Evolutionary conservation across 2,329 filamentous ascomycete genomes (phyloP).

Genomic region (Penicillium capsulatum): DNA sequence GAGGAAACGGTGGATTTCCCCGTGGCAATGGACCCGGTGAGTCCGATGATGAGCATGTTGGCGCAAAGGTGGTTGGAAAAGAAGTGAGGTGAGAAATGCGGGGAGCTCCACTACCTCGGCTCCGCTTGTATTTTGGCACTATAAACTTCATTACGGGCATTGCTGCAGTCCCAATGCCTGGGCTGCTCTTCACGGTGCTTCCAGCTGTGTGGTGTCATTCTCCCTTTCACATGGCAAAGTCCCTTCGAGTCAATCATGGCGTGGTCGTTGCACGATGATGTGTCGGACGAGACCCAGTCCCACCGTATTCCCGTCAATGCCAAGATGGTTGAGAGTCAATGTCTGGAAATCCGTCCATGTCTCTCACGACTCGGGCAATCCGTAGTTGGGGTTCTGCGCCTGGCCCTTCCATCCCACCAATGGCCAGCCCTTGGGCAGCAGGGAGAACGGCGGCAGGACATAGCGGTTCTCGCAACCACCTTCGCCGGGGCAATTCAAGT

Average conservation of each 20-base stretch:
- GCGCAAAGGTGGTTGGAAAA: background rate
- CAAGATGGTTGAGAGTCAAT: too few species aligned
- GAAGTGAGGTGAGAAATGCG: slow-evolving; percentile 15
- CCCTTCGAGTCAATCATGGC: too few species aligned
- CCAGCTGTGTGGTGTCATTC: too few species aligned
- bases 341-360: too few species aligned
- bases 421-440: slow-evolving; percentile 61
- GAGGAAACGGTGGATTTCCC: slow-evolving; percentile 94
- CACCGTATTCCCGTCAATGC: too few species aligned
- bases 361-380: slow-evolving; percentile 29
- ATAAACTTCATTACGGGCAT: slow-evolving; percentile 4
- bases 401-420: slow-evolving; percentile 50
- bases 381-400: slow-evolving; percentile 31
- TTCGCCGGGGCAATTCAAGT: slow-evolving; percentile 40
- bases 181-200: too few species aligned
- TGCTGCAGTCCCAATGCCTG: background rate
- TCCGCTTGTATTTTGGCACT: slow-evolving; percentile 8
- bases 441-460: slow-evolving; percentile 54
- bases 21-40: slow-evolving; percentile 95
- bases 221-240: too few species aligned
- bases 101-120: slow-evolving; percentile 24
- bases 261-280: too few species aligned
- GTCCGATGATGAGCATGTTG: slow-evolving; percentile 84
- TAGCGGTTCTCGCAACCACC: slow-evolving; percentile 55
- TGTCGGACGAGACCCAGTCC: too few species aligned